Evolutionary conservation across 176 grass and related monocot genomes (phyloP).

Genomic region (Avena insularis): DNA sequence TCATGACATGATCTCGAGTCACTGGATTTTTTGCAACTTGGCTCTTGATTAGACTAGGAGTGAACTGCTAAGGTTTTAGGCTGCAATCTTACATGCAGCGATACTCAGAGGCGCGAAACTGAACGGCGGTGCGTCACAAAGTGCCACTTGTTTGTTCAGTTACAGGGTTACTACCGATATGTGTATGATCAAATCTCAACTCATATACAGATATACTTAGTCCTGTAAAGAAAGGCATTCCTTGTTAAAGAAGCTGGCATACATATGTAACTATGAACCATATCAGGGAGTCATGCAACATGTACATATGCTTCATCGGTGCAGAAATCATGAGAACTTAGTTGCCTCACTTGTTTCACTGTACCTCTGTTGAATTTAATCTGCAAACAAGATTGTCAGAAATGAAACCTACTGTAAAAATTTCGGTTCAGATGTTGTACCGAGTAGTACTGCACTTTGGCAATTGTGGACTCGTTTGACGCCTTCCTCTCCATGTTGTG

Average conservation of each 20-base stretch:
- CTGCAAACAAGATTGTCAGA: not conserved
- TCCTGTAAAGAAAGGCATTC: slow-evolving; percentile 27
- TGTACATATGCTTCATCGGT: slow-evolving; percentile 22
- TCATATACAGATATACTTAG: not conserved
- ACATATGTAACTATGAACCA: slow-evolving; percentile 37
- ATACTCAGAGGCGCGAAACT: not conserved
- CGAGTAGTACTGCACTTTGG: not conserved
- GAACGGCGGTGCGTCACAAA: not conserved
- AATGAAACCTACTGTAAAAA: not conserved
- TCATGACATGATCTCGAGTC: slow-evolving; percentile 50
- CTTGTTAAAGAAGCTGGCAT: not conserved
- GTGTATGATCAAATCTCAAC: not conserved
- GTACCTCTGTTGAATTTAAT: not conserved
- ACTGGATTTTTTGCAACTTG: not conserved
- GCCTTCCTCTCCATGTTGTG: not conserved
- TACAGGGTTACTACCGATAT: not conserved
- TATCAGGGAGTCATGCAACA: not conserved
- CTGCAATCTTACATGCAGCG: slow-evolving; percentile 2
- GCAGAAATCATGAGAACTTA: not conserved
- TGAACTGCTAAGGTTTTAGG: slow-evolving; percentile 11
- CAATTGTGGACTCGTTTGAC: not conserved
- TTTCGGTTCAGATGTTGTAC: not conserved
- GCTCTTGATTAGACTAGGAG: not conserved
- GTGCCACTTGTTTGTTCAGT: not conserved
- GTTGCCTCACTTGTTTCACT: not conserved